Percentiles rank a stretch among this genome's conserved stretches.
phyloP scores from a whole-genome alignment of 106 monocot species.

The Gastrodia elata region DNA sequence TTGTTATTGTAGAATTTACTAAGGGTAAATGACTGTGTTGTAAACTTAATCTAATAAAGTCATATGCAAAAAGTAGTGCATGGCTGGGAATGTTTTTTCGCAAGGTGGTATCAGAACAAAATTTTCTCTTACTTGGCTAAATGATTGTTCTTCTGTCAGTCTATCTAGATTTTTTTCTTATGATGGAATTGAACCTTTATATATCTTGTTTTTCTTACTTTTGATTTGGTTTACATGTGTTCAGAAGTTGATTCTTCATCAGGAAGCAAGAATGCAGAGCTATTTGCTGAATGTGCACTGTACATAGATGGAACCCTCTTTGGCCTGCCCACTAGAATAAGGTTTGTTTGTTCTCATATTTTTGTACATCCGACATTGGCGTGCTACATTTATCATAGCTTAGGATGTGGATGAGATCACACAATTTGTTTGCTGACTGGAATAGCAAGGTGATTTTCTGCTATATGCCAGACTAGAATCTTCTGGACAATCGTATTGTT shows the following conservation, averaged over 20 bases:
- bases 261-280: slow-evolving; percentile 36
- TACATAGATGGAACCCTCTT: slow-evolving; percentile 77
- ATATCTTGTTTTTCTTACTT: background rate
- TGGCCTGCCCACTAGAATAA: slow-evolving; percentile 61
- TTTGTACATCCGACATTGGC: background rate
- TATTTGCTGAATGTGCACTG: slow-evolving; percentile 70
- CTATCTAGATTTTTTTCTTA: background rate
- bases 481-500: slow-evolving; percentile 64
- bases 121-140: background rate
- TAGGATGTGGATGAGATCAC: background rate
- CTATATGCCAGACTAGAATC: slow-evolving; percentile 61
- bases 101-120: background rate
- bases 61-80: background rate
- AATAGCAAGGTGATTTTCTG: background rate
- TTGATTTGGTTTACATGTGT: slow-evolving; percentile 6
- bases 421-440: background rate
- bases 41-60: background rate
- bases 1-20: too few relatives aligned
- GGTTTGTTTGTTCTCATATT: slow-evolving; percentile 25
- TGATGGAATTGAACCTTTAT: background rate
- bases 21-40: background rate
- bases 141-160: background rate
- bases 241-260: slow-evolving; percentile 15
- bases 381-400: slow-evolving; percentile 1
- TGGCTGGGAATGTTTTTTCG: too few relatives aligned